A percentile compares a stretch with the other conserved stretches of the same genome.
Conservation (phyloP, 306 rosid species). For the Neltuma alba region DNA sequence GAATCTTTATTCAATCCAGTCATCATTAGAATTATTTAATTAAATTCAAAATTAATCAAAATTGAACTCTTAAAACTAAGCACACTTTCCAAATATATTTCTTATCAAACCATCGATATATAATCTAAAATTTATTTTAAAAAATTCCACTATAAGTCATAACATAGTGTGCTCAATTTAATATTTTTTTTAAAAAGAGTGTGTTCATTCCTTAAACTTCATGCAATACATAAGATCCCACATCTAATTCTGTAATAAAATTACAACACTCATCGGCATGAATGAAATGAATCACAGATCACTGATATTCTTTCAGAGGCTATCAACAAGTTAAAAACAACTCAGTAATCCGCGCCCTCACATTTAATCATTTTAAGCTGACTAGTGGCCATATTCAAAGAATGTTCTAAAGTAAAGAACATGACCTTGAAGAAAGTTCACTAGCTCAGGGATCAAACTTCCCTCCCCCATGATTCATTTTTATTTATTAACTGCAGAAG, state of each 20-base stretch:
- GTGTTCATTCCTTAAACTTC: not conserved
- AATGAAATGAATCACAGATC: not conserved
- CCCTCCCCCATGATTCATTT: constrained; percentile 12
- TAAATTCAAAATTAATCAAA: not conserved
- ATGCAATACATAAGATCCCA: not conserved
- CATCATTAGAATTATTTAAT: not conserved
- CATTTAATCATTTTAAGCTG: not conserved
- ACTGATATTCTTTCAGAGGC: not conserved
- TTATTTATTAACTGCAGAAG: not conserved
- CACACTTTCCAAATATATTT: not conserved
- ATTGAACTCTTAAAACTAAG: not conserved
- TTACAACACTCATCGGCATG: not conserved
- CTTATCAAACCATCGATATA: not conserved
- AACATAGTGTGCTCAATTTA: not conserved
- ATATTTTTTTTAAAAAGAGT: no score
- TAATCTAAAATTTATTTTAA: no score
- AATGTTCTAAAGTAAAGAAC: not conserved
- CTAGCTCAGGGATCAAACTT: not conserved
- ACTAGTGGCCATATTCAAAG: not conserved
- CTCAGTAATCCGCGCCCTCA: not conserved
- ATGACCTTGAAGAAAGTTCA: constrained; percentile 20
- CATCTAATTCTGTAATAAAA: not conserved
- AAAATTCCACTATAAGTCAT: not conserved
- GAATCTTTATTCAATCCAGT: not conserved
- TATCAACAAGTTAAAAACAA: constrained; percentile 8